These are phyloP conservation scores for Colletotrichum gloeosporioides DNA, from an alignment of 2,329 filamentous ascomycete genomes.

Conservation along the genomic window DNA sequence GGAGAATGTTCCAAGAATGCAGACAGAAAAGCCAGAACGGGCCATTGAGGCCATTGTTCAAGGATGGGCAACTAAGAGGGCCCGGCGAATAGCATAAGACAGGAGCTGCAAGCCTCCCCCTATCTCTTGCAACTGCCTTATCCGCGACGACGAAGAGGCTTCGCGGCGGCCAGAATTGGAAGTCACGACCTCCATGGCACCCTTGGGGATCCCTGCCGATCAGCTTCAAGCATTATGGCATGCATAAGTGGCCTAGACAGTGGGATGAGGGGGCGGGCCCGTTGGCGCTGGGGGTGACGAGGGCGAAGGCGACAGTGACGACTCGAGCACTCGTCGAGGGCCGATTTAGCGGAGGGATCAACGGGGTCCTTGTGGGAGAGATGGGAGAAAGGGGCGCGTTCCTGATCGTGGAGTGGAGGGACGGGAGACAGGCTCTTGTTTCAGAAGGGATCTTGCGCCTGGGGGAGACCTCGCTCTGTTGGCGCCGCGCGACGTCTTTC, in stretches of 20 bases:
- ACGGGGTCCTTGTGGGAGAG: background rate
- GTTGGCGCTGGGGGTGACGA: background rate
- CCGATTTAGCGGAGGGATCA: conserved; percentile 7
- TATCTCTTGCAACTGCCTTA: conserved; percentile 17
- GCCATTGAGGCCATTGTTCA: background rate
- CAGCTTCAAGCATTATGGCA: conserved; percentile 19
- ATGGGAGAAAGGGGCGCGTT: background rate
- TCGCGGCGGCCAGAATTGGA: background rate
- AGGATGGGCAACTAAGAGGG: background rate
- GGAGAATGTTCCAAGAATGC: conserved; percentile 11
- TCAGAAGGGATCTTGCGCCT: conserved; percentile 14
- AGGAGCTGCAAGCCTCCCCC: conserved; percentile 1
- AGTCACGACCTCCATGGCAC: conserved; percentile 1
- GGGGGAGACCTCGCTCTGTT: conserved; percentile 11
- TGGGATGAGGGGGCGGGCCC: conserved; percentile 12
- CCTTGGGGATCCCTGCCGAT: conserved; percentile 19
- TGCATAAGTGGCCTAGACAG: conserved; percentile 18
- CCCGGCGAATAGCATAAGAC: conserved; percentile 12
- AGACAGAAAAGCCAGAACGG: background rate
- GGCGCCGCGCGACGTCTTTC: conserved; percentile 13
- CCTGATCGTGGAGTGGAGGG: conserved; percentile 16
- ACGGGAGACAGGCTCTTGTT: conserved; percentile 20
- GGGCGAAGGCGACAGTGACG: background rate
- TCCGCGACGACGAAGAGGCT: conserved; percentile 11
- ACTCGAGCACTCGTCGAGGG: background rate